Evolutionary conservation across 257 asterid genomes (phyloP).

Genomic region (Scutellaria baicalensis): DNA sequence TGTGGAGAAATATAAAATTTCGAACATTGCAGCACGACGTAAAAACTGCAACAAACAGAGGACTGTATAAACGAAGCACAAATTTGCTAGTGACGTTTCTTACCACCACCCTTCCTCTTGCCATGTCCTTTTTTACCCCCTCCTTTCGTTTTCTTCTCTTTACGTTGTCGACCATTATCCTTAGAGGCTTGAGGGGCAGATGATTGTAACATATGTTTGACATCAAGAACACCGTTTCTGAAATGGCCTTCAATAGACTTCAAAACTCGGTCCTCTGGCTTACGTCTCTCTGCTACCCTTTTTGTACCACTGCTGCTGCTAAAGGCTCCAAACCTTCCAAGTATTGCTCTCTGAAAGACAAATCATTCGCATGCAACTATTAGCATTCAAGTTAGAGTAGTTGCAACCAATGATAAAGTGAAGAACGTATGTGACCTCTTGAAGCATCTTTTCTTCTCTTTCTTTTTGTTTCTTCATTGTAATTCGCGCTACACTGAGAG

Average conservation of each 20-base stretch:
- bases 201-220: conserved; percentile 46
- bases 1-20: too few species aligned
- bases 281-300: conserved; percentile 36
- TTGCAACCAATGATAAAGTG: background rate
- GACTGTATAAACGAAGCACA: too few species aligned
- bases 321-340: conserved; percentile 53
- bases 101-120: conserved; percentile 50
- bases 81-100: conserved; percentile 35
- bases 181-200: too few species aligned
- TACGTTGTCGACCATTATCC: conserved; percentile 19
- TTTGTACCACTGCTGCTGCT: conserved; percentile 30
- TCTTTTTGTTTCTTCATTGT: conserved; percentile 82
- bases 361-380: background rate
- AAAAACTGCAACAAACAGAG: too few species aligned
- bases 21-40: too few species aligned
- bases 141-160: conserved; percentile 53
- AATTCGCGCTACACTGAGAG: conserved; percentile 78
- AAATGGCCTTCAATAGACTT: conserved; percentile 64
- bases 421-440: conserved; percentile 46
- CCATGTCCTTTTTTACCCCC: conserved; percentile 50
- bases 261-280: conserved; percentile 62
- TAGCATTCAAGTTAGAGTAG: background rate
- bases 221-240: conserved; percentile 84
- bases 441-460: conserved; percentile 54
- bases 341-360: conserved; percentile 45